Evolutionary conservation across 228 moss, liverwort and hornwort species (phyloP), one percentile per base, ranked within the genome.

Genomic region (Sphagnum magellanicum): DNA sequence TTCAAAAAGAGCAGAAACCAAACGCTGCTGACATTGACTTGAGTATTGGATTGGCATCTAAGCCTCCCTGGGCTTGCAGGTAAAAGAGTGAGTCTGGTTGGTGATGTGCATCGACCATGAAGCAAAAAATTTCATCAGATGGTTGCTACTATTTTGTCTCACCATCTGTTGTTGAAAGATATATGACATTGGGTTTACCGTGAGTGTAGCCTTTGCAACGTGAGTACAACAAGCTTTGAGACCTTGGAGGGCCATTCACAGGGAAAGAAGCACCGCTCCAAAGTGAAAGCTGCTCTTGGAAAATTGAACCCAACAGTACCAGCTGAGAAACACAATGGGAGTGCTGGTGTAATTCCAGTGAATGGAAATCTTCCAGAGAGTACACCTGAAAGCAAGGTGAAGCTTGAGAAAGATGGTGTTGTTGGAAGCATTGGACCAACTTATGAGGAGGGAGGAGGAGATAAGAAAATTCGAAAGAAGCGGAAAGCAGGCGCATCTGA

Each of bases 31-130:
- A 81, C 57, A 15, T 78, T 49, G 84, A 93, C 77, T 68, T 85
- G 51, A 87, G 78, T 73, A 50, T 83, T 12, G 97, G 93, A 51
- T 74, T 93, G 60, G 83, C 97, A 61, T 73, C 79, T 58, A n/a
- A 5, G 69, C 78, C 91, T 80, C 97, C 97, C 61, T 97, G 97
- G 97, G 80, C 74, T 51, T 97, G 97, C 90, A 93, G 93, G 96
- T 96, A 51, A 73, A 59, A 60, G 46, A 16, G 59, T 11, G 15
- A 59, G 15, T 59, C 59, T 11, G 49, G 63, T 14, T 64, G 14
- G 10, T 3, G 47, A 9, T 14, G 10, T 10, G 64, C 47, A 64
- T 10, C 15, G 4, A n/a, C 64, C 10, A 64, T 17, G 64, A 10
- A 14, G 12, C 64, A n/a, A 17, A 13, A n/a, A 2, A 1, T 3